Percentiles rank a stretch among this genome's conserved stretches.
These are phyloP conservation scores for Gossypium lobatum DNA, from an alignment of 441 rosid genomes.

Conservation along the genomic window DNA sequence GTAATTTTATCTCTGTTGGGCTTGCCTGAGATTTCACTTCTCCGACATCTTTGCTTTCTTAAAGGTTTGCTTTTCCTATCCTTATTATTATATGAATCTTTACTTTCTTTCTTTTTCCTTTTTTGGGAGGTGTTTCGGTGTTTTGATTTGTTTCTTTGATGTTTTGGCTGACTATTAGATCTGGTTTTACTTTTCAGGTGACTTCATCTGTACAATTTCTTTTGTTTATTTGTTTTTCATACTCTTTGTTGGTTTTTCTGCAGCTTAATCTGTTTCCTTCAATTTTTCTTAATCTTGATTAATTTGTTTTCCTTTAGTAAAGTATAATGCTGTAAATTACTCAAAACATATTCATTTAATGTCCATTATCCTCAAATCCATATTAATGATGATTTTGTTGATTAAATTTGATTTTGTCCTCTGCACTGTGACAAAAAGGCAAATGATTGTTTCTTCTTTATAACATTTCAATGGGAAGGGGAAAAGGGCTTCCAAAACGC, in stretches of 20 bases:
- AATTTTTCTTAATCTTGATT: not conserved
- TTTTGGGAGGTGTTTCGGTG: not conserved
- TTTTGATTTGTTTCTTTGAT: not conserved
- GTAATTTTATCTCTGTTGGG: no score
- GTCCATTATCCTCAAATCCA: not conserved
- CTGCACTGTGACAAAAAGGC: not conserved
- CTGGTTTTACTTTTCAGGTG: conserved; percentile 13
- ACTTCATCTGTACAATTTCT: not conserved
- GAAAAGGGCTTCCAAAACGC: no score
- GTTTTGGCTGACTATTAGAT: conserved; percentile 24
- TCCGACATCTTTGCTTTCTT: conserved; percentile 6
- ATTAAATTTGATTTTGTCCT: not conserved
- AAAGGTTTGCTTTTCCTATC: conserved; percentile 20
- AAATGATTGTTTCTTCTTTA: not conserved
- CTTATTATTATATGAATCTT: not conserved
- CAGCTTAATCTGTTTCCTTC: conserved; percentile 13
- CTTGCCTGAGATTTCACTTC: not conserved
- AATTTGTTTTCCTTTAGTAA: not conserved
- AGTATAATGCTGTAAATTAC: not conserved
- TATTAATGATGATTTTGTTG: not conserved
- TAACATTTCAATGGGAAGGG: no score
- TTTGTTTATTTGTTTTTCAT: not conserved
- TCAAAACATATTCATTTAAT: not conserved
- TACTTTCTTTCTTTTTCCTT: not conserved
- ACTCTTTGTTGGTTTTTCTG: not conserved